Base-by-base conservation (phyloP, 495 filamentous ascomycete genomes). In the Talaromyces liani region DNA sequence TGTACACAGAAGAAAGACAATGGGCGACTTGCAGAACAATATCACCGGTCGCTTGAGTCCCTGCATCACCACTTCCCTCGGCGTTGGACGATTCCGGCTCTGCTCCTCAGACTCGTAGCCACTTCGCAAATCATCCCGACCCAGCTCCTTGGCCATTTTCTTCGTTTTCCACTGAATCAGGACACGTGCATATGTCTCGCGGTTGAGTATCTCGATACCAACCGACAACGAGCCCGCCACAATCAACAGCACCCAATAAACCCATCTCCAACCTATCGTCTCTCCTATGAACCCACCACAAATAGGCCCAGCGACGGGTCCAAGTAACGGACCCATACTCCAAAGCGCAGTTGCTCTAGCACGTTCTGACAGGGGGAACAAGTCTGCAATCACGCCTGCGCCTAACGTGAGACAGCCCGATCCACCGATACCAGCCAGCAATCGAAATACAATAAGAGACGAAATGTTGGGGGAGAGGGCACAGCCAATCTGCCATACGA, bases 401-500 rank as follows among this genome's bases (percentile, higher is more conserved):
- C 81, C 82, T 8, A 76, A 60, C 0, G 73, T 72, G 5, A 77
- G 14, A 24, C 77, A 75, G 12, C 72, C 72, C 3, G 79, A 80
- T 20, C 85, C 88, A 39, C 85, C 87, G 22, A 86, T 72, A 0
- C 88, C 89, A n/a, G 79, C 75, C 2, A 89, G 69, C 24, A 91
- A 80, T 3, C 88, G 86, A 68, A 88, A 89, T 9, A 86, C 79
- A 24, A 91, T 85, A 10, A 90, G 73, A 1, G 75, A 66, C 5
- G 65, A 65, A 29, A 91, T 77, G 49, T 81, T 85, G 0, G 84
- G 84, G 0, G 87, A 78, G 9, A 90, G 72, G 3, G 88, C 88
- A 66, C 87, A 89, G 1, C 87, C 88, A 31, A 91, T 86, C 63
- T 87, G 85, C 81, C 85, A 89, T 8, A 82, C 65, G 10, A 80